Conservation (phyloP, 257 asterid genomes). For the Nicotiana noctiflora region DNA sequence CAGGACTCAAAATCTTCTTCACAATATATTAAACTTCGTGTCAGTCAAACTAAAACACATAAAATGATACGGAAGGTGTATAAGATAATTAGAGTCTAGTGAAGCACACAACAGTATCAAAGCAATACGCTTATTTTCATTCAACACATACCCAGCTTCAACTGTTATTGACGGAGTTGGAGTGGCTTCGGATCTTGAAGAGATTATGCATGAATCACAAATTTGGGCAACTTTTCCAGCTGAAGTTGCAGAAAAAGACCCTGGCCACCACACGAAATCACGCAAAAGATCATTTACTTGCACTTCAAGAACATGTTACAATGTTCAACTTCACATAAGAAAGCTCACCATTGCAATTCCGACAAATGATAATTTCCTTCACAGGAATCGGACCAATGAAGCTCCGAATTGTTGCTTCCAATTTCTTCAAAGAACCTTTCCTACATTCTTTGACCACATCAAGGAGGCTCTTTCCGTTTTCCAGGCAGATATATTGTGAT, state of each 20-base stretch:
- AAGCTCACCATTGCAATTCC: conserved; percentile 62
- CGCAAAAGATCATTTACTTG: conserved; percentile 7
- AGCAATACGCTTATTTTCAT: background rate
- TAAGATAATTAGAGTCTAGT: background rate
- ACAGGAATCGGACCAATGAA: conserved; percentile 74
- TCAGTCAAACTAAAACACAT: background rate
- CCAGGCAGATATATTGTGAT: conserved; percentile 84
- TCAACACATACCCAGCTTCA: conserved; percentile 24
- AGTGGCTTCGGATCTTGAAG: conserved; percentile 39
- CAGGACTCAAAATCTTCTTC: background rate
- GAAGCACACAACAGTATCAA: background rate
- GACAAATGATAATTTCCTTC: conserved; percentile 68
- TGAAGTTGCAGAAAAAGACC: conserved; percentile 70
- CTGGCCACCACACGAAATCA: conserved; percentile 33
- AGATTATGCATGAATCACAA: conserved; percentile 77
- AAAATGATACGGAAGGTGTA: background rate
- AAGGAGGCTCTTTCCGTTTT: conserved; percentile 89
- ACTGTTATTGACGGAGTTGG: conserved; percentile 1
- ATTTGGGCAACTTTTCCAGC: conserved; percentile 51
- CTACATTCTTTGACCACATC: conserved; percentile 93
- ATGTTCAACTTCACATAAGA: background rate
- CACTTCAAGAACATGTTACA: conserved; percentile 10
- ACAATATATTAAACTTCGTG: background rate
- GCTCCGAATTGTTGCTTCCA: conserved; percentile 70
- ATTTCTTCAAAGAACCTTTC: conserved; percentile 52